These are phyloP conservation scores for Cercospora brassicicola DNA, from an alignment of 2,329 filamentous ascomycete genomes.

Conservation along the genomic window DNA sequence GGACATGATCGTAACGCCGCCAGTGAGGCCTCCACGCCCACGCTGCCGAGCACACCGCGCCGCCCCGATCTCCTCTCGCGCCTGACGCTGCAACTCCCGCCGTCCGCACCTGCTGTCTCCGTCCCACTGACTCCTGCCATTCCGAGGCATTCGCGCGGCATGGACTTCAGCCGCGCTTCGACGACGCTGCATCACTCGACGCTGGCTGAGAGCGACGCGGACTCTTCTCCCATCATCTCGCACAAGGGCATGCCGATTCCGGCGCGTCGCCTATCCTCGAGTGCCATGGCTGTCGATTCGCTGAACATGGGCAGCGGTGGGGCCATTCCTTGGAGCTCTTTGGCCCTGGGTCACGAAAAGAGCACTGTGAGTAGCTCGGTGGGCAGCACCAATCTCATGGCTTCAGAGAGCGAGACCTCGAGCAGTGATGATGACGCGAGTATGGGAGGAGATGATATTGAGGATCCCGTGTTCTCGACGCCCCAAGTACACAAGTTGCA, in stretches of 20 bases:
- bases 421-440: conserved; percentile 60
- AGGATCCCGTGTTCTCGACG: conserved; percentile 76
- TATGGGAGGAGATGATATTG: conserved; percentile 51
- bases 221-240: conserved; percentile 83
- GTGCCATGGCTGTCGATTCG: conserved; percentile 57
- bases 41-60: conserved; percentile 43
- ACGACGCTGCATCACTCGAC: conserved; percentile 96
- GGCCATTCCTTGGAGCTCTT: conserved; percentile 25
- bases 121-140: conserved; percentile 47
- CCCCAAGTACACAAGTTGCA: conserved; percentile 69
- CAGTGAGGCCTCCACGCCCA: conserved; percentile 4
- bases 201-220: conserved; percentile 83
- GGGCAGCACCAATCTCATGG: conserved; percentile 76
- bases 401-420: conserved; percentile 73
- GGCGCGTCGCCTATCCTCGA: conserved; percentile 43
- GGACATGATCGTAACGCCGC: background rate
- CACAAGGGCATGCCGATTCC: conserved; percentile 65
- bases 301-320: conserved; percentile 52
- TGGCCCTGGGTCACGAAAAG: conserved; percentile 56
- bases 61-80: conserved; percentile 63
- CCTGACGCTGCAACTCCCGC: conserved; percentile 69
- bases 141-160: conserved; percentile 80
- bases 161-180: conserved; percentile 90
- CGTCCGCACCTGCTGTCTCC: conserved; percentile 40
- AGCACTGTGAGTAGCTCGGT: conserved; percentile 75